Evolutionary conservation across 257 asterid species (phyloP).

Genomic region (Buddleja alternifolia): DNA sequence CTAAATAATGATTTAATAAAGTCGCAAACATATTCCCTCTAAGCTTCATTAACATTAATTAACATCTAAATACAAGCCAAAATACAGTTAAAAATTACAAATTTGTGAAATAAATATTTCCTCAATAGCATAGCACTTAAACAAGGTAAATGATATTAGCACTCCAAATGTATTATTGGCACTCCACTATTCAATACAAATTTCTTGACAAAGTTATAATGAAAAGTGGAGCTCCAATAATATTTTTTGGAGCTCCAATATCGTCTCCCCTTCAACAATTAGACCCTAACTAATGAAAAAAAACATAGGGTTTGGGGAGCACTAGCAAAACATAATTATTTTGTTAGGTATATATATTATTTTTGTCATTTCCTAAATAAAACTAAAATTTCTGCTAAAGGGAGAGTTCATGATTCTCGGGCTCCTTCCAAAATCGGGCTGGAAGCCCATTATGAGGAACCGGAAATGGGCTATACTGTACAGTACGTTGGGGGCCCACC

Average conservation of each 20-base stretch:
- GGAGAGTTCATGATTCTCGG: constrained; percentile 20
- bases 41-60: not conserved
- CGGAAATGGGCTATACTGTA: constrained; percentile 80
- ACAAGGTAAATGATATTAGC: no score
- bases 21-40: not conserved
- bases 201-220: no score
- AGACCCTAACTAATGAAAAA: constrained; percentile 16
- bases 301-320: constrained; percentile 19
- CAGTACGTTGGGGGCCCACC: constrained; percentile 38
- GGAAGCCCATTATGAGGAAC: constrained; percentile 76
- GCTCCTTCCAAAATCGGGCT: constrained; percentile 59
- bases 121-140: not conserved
- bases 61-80: not conserved
- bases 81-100: not conserved
- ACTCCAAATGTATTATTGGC: no score
- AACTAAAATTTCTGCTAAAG: constrained; percentile 1
- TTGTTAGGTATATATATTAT: not conserved
- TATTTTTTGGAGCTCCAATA: no score
- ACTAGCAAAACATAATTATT: not conserved
- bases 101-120: not conserved
- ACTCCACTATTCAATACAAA: no score
- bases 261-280: no score
- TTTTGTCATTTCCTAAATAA: not conserved
- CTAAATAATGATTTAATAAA: not conserved
- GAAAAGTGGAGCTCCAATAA: no score